These are phyloP conservation scores for Ustilago xerochloae DNA, from an alignment of 1,284 basidiomycete genomes.

Conservation along the genomic window DNA sequence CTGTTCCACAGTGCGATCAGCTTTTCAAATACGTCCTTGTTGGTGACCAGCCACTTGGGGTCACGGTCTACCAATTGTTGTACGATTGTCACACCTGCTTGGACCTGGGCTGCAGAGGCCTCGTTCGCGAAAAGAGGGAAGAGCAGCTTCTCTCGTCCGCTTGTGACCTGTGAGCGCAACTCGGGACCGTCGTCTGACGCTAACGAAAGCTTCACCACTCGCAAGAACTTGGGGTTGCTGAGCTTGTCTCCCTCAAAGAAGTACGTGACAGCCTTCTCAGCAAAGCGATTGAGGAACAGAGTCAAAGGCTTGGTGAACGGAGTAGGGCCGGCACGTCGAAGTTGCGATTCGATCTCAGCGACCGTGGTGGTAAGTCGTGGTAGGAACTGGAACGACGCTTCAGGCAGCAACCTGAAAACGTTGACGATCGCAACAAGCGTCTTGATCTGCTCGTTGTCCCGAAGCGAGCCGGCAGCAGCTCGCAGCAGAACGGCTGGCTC, in stretches of 20 bases:
- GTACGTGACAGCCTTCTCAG: slow-evolving; percentile 83
- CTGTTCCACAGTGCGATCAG: slow-evolving; percentile 68
- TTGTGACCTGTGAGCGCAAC: slow-evolving; percentile 56
- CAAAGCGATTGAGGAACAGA: slow-evolving; percentile 90
- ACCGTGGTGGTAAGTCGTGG: slow-evolving; percentile 85
- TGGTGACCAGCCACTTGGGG: slow-evolving; percentile 76
- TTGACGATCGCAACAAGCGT: slow-evolving; percentile 94
- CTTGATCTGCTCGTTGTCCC: slow-evolving; percentile 89
- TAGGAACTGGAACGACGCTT: slow-evolving; percentile 91
- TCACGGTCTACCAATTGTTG: slow-evolving; percentile 79
- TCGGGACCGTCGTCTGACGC: slow-evolving; percentile 56
- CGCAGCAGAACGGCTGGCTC: slow-evolving; percentile 59
- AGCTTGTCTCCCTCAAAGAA: slow-evolving; percentile 79
- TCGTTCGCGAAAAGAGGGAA: slow-evolving; percentile 58
- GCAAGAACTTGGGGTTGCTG: slow-evolving; percentile 69
- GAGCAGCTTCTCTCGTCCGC: slow-evolving; percentile 42
- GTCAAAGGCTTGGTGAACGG: slow-evolving; percentile 95
- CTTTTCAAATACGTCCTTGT: slow-evolving; percentile 64
- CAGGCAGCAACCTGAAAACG: slow-evolving; percentile 89
- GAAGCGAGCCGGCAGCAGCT: slow-evolving; percentile 59
- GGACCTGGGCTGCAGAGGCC: slow-evolving; percentile 39
- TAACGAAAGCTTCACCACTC: slow-evolving; percentile 59
- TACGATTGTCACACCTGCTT: slow-evolving; percentile 76
- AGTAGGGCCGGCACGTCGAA: slow-evolving; percentile 88
- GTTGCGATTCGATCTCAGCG: slow-evolving; percentile 90